Evolutionary conservation across 257 asterid genomes (phyloP).

Genomic region (Nicotiana noctiflora): DNA sequence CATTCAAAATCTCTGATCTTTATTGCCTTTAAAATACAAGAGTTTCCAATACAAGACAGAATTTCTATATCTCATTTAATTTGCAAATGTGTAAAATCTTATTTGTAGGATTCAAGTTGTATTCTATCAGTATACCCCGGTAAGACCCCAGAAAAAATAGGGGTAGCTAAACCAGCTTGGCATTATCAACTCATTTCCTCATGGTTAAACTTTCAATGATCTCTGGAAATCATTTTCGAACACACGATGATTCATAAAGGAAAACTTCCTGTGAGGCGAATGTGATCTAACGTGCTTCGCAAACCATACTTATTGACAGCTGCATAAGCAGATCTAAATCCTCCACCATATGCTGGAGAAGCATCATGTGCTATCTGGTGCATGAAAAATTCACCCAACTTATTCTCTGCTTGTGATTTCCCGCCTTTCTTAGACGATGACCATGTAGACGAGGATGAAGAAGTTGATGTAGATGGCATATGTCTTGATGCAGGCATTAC

Average conservation of each 20-base stretch:
- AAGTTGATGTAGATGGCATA: constrained; percentile 39
- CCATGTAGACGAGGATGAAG: constrained; percentile 39
- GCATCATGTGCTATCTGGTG: constrained; percentile 23
- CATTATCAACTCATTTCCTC: constrained; percentile 3
- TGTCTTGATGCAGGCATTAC: constrained; percentile 47
- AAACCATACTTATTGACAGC: constrained; percentile 16
- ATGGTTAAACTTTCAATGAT: background rate
- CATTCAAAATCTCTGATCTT: background rate
- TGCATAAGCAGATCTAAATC: constrained; percentile 16
- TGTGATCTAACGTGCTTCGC: constrained; percentile 16
- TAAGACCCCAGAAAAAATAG: constrained; percentile 9
- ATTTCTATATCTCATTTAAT: background rate
- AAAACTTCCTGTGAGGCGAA: constrained; percentile 20
- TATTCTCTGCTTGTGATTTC: constrained; percentile 13
- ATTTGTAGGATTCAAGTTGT: background rate
- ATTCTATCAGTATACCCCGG: constrained; percentile 1
- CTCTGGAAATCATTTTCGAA: background rate
- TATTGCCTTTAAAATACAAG: background rate
- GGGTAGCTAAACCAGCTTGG: constrained; percentile 11
- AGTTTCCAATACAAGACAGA: constrained; percentile 6
- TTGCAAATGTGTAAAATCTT: background rate
- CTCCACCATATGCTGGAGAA: constrained; percentile 22
- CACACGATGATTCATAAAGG: constrained; percentile 7
- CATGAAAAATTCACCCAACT: constrained; percentile 20
- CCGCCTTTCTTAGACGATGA: constrained; percentile 17